Evolutionary conservation across 2,329 filamentous ascomycete genomes (phyloP), one percentile per base, ranked within the genome.

Genomic region (Fusarium sp.): DNA sequence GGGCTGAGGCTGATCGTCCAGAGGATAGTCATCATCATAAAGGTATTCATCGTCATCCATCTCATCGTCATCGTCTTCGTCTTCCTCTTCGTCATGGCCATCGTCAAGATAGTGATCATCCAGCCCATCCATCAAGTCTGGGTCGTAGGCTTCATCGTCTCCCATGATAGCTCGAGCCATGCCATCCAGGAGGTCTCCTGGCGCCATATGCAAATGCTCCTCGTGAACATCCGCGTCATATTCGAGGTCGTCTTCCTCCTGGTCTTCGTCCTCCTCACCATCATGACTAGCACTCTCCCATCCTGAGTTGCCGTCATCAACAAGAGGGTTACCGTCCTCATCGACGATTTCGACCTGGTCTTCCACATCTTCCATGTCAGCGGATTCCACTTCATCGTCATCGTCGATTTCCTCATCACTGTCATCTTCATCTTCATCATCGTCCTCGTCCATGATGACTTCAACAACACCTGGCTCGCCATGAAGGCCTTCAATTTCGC

Each of bases 401-500:
- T 85, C 81, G 22, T 88, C 60, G 15, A 46, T 87, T 2, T 89
- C 88, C 14, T 89, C 87, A 8, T 85, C 84, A 22, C 87, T 89
- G 53, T 90, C 90, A 36, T 89, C 87, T 4, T 88, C 86, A 9
- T 91, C 19, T 19, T 19, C 90, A n/a, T 88, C 90, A n/a, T 88
- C 87, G 5, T 89, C 87, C 6, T 89, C 87, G 52, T 92, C 92
- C 84, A 98, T 92, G 65, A 97, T 93, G 71, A 98, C 88, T 80
- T 91, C 89, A 61, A 92, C 87, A 55, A 90, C 84, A 24, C 84
- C 86, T 45, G 88, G 85, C 45, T 91, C 87, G 38, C 88, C 88
- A 57, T 88, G 84, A 21, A 91, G 82, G 51, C 88, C 92, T 82
- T 97, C 94, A 52, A 98, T 92, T 38, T 93, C 90, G 7, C 94